Evolutionary conservation across 2,329 filamentous ascomycete species (phyloP), one percentile per base, ranked within the genome.

Genomic region (Ophiognomonia clavigignenti-juglandacearum): DNA sequence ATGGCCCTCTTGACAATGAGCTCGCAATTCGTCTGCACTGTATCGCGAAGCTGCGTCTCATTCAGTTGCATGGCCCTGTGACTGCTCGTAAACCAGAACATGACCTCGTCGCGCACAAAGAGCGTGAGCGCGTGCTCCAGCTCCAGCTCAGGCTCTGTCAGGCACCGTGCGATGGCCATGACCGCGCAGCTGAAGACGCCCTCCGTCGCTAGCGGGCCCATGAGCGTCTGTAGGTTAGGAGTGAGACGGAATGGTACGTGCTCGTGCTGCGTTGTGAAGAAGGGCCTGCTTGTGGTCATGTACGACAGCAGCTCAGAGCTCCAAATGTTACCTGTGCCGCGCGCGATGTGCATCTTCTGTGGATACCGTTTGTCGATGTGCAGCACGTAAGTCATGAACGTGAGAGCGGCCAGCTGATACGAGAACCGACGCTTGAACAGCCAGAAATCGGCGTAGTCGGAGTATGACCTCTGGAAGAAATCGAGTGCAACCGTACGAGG

Each of bases 311-410:
- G 75, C 66, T 99, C 93, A 7, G 89, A 89, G 39, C 90, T 91
- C 95, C 95, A 98, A 56, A 98, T 87, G 60, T 95, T 93, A 54
- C 95, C 95, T 6, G 86, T 90, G 24, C 80, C 80, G 20, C 90
- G 85, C 10, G 89, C 86, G 60, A 98, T 95, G 67, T 87, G 86
- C 65, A 97, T 85, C 75, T 98, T 98, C 67, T 91, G 89, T 6
- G 93, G 95, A 66, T 93, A 96, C 24, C 93, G 87, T 64, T 89
- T 89, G 63, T 92, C 89, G 83, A 98, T 97, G 70, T 92, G 92
- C 72, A 99, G 85, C 50, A 96, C 86, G 63, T 97, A 98, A 4
- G 93, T 97, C 86, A 98, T 96, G 71, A 98, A 98, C 1, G 93
- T 96, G 54, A 97, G 78, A 2, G 91, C 83, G 18, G 93, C 92